phyloP scores from a whole-genome alignment of 2,329 filamentous ascomycete species.

The Ceratocystis variospora region DNA sequence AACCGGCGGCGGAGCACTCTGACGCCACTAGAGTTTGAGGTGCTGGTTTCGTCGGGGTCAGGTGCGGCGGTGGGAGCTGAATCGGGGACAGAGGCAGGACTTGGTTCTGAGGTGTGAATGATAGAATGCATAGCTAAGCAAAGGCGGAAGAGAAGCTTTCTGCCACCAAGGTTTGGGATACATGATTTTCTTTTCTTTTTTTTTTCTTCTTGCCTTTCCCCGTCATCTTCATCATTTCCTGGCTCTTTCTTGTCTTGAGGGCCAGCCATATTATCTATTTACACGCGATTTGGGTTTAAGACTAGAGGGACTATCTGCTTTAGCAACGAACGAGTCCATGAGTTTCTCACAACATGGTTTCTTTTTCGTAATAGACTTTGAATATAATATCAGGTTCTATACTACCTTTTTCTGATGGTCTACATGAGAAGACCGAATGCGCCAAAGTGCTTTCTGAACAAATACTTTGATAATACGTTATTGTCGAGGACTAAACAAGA shows the following conservation, averaged over 20 bases:
- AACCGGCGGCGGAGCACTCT: conserved; percentile 60
- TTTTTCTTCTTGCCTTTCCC: not conserved
- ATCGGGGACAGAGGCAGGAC: not conserved
- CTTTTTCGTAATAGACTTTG: too few species aligned
- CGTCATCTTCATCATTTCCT: not conserved
- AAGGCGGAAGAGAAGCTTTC: not conserved
- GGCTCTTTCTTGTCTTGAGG: too few species aligned
- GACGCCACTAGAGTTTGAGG: conserved; percentile 58
- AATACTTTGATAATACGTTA: too few species aligned
- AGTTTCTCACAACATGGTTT: too few species aligned
- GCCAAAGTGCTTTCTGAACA: too few species aligned
- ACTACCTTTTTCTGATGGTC: too few species aligned
- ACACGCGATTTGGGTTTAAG: not conserved
- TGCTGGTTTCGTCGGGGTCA: conserved; percentile 5
- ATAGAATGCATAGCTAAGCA: not conserved
- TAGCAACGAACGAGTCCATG: not conserved
- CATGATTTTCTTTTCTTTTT: conserved; percentile 3
- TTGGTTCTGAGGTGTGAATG: not conserved
- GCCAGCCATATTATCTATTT: not conserved
- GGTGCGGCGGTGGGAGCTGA: not conserved
- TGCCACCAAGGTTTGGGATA: conserved; percentile 7
- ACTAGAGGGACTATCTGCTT: not conserved
- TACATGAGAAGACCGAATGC: too few species aligned
- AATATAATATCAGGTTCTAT: too few species aligned
- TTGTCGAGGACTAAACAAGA: too few species aligned